Conservation (phyloP, 2,329 filamentous ascomycete genomes). For the Fusarium floridanum region DNA sequence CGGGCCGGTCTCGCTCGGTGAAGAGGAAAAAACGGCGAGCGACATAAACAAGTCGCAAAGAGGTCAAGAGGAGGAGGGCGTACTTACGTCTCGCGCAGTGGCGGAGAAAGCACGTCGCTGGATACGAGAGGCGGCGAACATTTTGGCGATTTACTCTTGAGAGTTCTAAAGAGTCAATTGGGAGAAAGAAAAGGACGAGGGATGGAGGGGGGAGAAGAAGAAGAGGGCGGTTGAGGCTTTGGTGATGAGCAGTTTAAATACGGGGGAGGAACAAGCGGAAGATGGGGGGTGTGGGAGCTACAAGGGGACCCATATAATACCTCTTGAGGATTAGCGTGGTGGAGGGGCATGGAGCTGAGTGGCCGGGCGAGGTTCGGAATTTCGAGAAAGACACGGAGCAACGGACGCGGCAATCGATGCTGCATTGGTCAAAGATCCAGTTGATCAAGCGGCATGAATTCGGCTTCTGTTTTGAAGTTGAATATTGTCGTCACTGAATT, state of each 20-base stretch:
- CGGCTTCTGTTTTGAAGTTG: neutral
- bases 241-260: slow-evolving; percentile 45
- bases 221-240: slow-evolving; percentile 33
- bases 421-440: neutral
- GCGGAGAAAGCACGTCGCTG: slow-evolving; percentile 87
- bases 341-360: slow-evolving; percentile 27
- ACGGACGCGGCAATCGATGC: slow-evolving; percentile 5
- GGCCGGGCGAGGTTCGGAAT: slow-evolving; percentile 45
- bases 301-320: slow-evolving; percentile 18
- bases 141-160: slow-evolving; percentile 55
- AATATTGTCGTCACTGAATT: neutral
- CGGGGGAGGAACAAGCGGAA: slow-evolving; percentile 36
- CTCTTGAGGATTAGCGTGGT: slow-evolving; percentile 13
- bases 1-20: slow-evolving; percentile 37
- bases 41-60: slow-evolving; percentile 14
- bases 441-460: neutral
- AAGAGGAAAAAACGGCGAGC: slow-evolving; percentile 28
- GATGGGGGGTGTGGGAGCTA: slow-evolving; percentile 36
- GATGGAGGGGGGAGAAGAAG: slow-evolving; percentile 36
- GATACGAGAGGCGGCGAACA: slow-evolving; percentile 80
- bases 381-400: slow-evolving; percentile 39
- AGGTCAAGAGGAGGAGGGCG: slow-evolving; percentile 14
- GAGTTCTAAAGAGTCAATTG: slow-evolving; percentile 37
- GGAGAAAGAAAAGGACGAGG: slow-evolving; percentile 39
- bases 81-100: slow-evolving; percentile 79